Evolutionary conservation across 331 rosid species (phyloP), one percentile per base, ranked within the genome.

Genomic region (Phaseolus coccineus): DNA sequence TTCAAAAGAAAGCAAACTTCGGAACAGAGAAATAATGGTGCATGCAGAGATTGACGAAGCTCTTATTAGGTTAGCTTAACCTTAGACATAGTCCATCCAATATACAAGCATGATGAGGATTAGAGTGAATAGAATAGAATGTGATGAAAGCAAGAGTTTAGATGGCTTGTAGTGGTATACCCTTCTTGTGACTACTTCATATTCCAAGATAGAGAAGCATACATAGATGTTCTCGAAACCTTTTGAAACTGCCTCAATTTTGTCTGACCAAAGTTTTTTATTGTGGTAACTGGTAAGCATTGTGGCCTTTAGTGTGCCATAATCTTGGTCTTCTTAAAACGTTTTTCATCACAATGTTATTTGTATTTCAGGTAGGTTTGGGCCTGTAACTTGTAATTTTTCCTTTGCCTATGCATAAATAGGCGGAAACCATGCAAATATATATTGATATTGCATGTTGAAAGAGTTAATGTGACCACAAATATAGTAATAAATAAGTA

Each of bases 1-100:
- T 94, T 91, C 75, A 90, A 88, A 80, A 66, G 68, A 53, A 89
- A 71, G 83, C 81, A 83, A 81, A 31, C 74, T 79, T 76, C 77
- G 15, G 47, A 61, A 3, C 22, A 39, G 50, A 72, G 53, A 61
- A 83, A 62, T 69, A 56, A 30, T 73, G 71, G 13, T 33, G 58
- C 27, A 53, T 67, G 73, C 40, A 25, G 16, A 73, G 80, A 69
- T 51, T 65, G 24, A 74, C 3, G 61, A 76, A 28, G 68, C 70
- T 74, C 81, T 74, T 68, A 46, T 74, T 68, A 46, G 68, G 63
- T 61, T 22, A 59, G 3, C 46, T 52, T 35, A 47, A 53, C 69
- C 71, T 53, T 59, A 48, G 84, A 8, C 47, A 62, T 19, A 8
- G 30, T 81, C 81, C 76, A 2, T 53, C 78, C 13, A 81, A 78